Percentiles rank a stretch among this genome's conserved stretches.
Conservation (phyloP, 2,329 filamentous ascomycete species). For the Nannizzia gypsea region DNA sequence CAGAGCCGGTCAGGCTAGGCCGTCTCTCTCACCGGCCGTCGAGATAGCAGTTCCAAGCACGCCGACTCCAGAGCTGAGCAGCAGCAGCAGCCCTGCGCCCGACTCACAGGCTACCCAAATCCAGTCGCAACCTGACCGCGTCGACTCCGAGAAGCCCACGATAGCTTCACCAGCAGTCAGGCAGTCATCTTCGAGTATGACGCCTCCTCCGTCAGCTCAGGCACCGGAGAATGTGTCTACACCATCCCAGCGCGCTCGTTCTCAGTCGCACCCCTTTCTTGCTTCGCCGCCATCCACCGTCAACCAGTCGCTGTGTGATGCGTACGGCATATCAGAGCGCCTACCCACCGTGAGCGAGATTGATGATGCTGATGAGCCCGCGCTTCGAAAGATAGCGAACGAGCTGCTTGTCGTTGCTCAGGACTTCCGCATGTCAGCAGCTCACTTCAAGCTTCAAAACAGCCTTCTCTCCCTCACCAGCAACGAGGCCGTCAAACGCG, state of each 20-base stretch:
- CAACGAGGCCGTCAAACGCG: slow-evolving; percentile 71
- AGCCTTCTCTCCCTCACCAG: slow-evolving; percentile 74
- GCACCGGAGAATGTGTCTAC: slow-evolving; percentile 24
- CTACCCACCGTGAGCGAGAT: slow-evolving; percentile 42
- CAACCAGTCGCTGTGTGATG: slow-evolving; percentile 31
- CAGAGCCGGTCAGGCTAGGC: background rate
- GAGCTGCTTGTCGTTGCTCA: slow-evolving; percentile 44
- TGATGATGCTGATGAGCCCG: slow-evolving; percentile 39
- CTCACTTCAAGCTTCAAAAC: slow-evolving; percentile 84
- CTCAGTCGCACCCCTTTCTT: slow-evolving; percentile 26
- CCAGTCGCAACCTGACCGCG: slow-evolving; percentile 13
- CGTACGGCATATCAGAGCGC: slow-evolving; percentile 33
- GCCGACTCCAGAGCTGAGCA: background rate
- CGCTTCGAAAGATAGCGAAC: slow-evolving; percentile 44
- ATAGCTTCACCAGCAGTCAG: slow-evolving; percentile 30
- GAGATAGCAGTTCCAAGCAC: slow-evolving; percentile 1
- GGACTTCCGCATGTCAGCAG: slow-evolving; percentile 67
- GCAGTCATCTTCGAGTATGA: slow-evolving; percentile 43
- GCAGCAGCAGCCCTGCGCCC: background rate
- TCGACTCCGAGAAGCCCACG: slow-evolving; percentile 1
- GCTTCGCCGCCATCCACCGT: slow-evolving; percentile 39
- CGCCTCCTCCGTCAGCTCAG: slow-evolving; percentile 53
- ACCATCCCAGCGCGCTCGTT: slow-evolving; percentile 32
- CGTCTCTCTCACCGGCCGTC: background rate
- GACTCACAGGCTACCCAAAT: background rate